Evolutionary conservation across 192 early-diverging fungal genomes (phyloP).

Genomic region (Phycomyces nitens): DNA sequence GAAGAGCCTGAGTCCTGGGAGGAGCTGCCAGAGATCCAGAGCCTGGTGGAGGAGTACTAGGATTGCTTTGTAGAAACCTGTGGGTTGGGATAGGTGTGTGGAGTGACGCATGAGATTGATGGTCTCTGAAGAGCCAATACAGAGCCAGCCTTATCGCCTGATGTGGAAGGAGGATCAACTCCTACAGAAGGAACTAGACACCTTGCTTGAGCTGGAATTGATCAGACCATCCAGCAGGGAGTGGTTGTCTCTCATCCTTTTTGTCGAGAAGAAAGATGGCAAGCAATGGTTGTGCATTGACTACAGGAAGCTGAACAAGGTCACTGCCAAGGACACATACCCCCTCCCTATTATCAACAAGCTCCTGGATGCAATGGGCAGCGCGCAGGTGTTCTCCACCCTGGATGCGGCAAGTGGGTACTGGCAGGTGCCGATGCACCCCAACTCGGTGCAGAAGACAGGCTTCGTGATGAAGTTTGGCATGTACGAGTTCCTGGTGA

Average conservation of each 20-base stretch:
- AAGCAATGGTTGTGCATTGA: conserved; percentile 34
- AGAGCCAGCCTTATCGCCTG: background rate
- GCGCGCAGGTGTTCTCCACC: conserved; percentile 22
- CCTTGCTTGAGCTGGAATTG: background rate
- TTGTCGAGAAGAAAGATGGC: conserved; percentile 41
- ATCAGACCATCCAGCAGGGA: background rate
- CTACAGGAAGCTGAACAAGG: conserved; percentile 39
- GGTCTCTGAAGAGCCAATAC: too few relatives aligned
- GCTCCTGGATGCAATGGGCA: conserved; percentile 15
- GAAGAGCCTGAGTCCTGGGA: too few relatives aligned
- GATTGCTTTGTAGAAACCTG: too few relatives aligned
- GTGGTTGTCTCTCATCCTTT: conserved; percentile 32
- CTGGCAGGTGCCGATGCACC: too few relatives aligned
- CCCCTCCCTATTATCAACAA: conserved; percentile 40
- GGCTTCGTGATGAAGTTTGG: conserved; percentile 35
- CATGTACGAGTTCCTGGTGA: conserved; percentile 49
- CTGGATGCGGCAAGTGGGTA: background rate
- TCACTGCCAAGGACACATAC: conserved; percentile 37
- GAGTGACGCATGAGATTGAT: too few relatives aligned
- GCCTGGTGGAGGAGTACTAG: too few relatives aligned
- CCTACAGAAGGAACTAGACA: background rate
- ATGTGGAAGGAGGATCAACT: background rate
- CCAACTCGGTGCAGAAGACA: conserved; percentile 9
- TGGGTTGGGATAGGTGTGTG: too few relatives aligned
- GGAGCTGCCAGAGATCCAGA: too few relatives aligned